Conservation (phyloP, 2,329 filamentous ascomycete genomes). For the Byssoonygena ceratinophila region DNA sequence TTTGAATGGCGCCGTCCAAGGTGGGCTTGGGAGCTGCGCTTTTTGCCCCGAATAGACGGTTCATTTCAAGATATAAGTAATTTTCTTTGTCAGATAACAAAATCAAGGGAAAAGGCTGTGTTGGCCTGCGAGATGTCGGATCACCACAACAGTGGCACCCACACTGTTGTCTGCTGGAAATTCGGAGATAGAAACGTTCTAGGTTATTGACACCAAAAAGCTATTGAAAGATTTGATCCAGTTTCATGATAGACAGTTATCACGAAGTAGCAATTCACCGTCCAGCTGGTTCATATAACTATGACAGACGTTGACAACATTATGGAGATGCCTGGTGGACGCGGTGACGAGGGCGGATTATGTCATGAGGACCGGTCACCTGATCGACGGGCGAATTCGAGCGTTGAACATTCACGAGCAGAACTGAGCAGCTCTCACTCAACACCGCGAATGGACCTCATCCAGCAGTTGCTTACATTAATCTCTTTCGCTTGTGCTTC, state of each 20-base stretch:
- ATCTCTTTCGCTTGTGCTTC: not conserved
- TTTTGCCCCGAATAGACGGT: conserved; percentile 87
- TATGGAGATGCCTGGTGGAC: not conserved
- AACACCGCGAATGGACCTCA: not conserved
- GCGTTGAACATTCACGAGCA: too few species aligned
- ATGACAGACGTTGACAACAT: too few species aligned
- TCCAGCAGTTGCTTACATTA: not conserved
- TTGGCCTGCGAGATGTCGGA: too few species aligned
- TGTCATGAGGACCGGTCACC: not conserved
- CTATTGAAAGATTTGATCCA: too few species aligned
- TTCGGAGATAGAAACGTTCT: too few species aligned
- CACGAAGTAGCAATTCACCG: too few species aligned
- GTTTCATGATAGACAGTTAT: too few species aligned
- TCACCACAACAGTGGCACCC: not conserved
- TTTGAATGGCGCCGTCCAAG: conserved; percentile 69
- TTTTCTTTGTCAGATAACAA: conserved; percentile 12
- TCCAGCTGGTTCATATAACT: too few species aligned
- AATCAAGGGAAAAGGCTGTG: not conserved
- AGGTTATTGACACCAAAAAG: too few species aligned
- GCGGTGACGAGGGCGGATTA: not conserved
- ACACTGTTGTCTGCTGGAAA: too few species aligned
- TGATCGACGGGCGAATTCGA: not conserved
- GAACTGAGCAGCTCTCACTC: not conserved
- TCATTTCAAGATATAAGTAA: conserved; percentile 53
- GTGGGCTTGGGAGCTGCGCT: conserved; percentile 80